A percentile compares a stretch with the other conserved stretches of the same genome.
phyloP scores from a whole-genome alignment of 108 stramenopile species.

The Seminavis robusta region DNA sequence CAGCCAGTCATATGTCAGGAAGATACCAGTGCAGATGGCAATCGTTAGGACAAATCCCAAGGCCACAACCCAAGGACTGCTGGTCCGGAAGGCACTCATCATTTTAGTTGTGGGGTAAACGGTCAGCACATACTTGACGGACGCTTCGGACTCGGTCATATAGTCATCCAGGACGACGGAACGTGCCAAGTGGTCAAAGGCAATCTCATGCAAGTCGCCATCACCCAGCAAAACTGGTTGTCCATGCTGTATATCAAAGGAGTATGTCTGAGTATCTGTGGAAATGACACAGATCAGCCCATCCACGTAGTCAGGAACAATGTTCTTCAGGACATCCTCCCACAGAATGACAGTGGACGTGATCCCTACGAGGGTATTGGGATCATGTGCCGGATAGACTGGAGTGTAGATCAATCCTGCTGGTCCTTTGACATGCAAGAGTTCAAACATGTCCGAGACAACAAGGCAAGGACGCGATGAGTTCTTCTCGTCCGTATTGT shows the following conservation, averaged over 20 bases:
- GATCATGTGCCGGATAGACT: background rate
- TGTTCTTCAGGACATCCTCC: slow-evolving; percentile 14
- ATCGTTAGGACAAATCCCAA: slow-evolving; percentile 30
- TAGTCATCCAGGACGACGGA: background rate
- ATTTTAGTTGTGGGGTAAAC: slow-evolving; percentile 25
- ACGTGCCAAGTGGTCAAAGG: background rate
- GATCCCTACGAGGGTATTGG: background rate
- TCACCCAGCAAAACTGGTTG: slow-evolving; percentile 6
- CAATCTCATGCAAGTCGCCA: slow-evolving; percentile 27
- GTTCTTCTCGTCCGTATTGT: no score
- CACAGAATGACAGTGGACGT: background rate
- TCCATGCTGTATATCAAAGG: slow-evolving; percentile 17
- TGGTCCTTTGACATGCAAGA: slow-evolving; percentile 1
- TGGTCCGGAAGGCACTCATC: slow-evolving; percentile 16
- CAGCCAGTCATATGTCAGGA: slow-evolving; percentile 46
- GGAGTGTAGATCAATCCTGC: background rate
- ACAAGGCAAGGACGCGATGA: no score
- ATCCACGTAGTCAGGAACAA: slow-evolving; percentile 20
- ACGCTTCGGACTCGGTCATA: background rate
- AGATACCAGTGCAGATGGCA: slow-evolving; percentile 29
- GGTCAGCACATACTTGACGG: background rate
- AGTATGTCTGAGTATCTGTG: slow-evolving; percentile 1
- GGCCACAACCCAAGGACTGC: slow-evolving; percentile 24
- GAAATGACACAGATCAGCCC: slow-evolving; percentile 22
- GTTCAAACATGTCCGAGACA: no score